Evolutionary conservation across 495 filamentous ascomycete species (phyloP).

Genomic region (Penicillium psychrofluorescens): DNA sequence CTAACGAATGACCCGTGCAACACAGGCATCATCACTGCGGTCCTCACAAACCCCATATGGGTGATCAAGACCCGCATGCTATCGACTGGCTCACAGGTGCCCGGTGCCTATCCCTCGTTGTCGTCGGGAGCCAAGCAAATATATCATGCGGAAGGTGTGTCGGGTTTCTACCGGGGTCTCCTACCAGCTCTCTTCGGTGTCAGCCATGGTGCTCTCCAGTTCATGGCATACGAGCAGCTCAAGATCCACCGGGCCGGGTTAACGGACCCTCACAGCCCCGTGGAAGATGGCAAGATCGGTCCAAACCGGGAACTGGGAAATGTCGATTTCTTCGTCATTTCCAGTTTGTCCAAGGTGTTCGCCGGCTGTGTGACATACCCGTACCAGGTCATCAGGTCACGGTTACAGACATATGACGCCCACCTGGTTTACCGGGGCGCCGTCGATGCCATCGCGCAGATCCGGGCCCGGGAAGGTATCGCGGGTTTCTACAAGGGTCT

Average conservation of each 20-base stretch:
- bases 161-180: slow-evolving; percentile 78
- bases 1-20: too few relatives aligned
- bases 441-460: slow-evolving; percentile 60
- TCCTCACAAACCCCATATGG: slow-evolving; percentile 95
- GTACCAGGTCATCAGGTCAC: slow-evolving; percentile 81
- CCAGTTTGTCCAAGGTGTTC: slow-evolving; percentile 75
- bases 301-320: slow-evolving; percentile 49
- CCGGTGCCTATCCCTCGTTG: slow-evolving; percentile 78
- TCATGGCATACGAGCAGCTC: slow-evolving; percentile 88
- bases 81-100: slow-evolving; percentile 61
- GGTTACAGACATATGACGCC: slow-evolving; percentile 84
- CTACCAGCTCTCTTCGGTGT: slow-evolving; percentile 83
- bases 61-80: slow-evolving; percentile 98
- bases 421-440: slow-evolving; percentile 55
- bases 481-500: slow-evolving; percentile 90
- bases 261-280: not conserved
- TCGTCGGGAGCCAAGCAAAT: slow-evolving; percentile 58
- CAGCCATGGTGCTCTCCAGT: slow-evolving; percentile 89
- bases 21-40: slow-evolving; percentile 58
- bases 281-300: slow-evolving; percentile 1
- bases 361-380: slow-evolving; percentile 87
- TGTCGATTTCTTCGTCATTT: slow-evolving; percentile 68
- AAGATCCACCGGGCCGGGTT: slow-evolving; percentile 49
- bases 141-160: slow-evolving; percentile 58
- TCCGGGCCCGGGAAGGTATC: slow-evolving; percentile 72